A percentile compares a stretch with the other conserved stretches of the same genome.
These are phyloP conservation scores for Citrus sp. DNA, from an alignment of 345 rosid genomes.

Conservation along the genomic window DNA sequence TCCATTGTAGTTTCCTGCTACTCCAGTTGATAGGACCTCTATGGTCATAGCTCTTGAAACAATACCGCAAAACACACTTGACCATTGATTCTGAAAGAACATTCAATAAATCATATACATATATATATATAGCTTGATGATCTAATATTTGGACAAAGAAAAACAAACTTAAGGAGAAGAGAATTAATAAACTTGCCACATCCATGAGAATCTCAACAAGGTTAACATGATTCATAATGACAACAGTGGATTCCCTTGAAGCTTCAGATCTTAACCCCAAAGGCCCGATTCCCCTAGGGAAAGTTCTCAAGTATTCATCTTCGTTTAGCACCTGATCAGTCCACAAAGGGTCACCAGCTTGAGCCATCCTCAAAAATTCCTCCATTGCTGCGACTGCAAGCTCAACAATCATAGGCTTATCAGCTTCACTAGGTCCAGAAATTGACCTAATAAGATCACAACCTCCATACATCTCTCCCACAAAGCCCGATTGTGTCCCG, in stretches of 20 bases:
- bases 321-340: slow-evolving; percentile 59
- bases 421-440: slow-evolving; percentile 66
- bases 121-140: no score
- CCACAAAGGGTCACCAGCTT: slow-evolving; percentile 80
- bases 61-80: slow-evolving; percentile 76
- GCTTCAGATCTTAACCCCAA: slow-evolving; percentile 78
- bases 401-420: slow-evolving; percentile 87
- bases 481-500: slow-evolving; percentile 53
- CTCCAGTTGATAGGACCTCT: slow-evolving; percentile 89
- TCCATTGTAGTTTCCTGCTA: slow-evolving; percentile 96
- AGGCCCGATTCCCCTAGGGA: slow-evolving; percentile 84
- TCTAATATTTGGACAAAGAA: background rate
- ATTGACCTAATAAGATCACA: slow-evolving; percentile 55
- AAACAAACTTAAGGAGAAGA: background rate
- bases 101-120: background rate
- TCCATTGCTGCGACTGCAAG: slow-evolving; percentile 97
- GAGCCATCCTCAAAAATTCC: slow-evolving; percentile 84
- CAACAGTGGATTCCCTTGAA: slow-evolving; percentile 75
- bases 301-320: slow-evolving; percentile 73
- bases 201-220: slow-evolving; percentile 97
- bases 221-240: slow-evolving; percentile 77
- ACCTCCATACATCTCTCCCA: slow-evolving; percentile 74
- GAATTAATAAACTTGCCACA: slow-evolving; percentile 44
- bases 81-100: slow-evolving; percentile 71
- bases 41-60: slow-evolving; percentile 93